Evolutionary conservation across 306 rosid species (phyloP), one percentile per base, ranked within the genome.

Genomic region (Arachis stenosperma): DNA sequence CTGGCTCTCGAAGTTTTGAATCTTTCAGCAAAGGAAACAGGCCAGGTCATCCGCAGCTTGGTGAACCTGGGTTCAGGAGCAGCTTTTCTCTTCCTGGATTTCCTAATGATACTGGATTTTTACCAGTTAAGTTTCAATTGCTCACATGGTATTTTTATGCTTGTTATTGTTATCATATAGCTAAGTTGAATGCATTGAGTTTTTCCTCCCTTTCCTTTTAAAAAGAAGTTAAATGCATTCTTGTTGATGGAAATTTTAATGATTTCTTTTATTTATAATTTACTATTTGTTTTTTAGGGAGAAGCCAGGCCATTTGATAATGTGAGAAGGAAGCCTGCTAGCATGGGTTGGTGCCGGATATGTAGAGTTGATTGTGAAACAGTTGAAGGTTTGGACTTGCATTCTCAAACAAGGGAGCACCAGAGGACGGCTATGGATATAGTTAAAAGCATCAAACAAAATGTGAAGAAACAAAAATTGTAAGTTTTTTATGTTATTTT

Each of bases 51-150:
- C 91, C 90, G 2, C 95, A 88, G 59, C 86, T 89, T 78, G 98
- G 98, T 73, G 98, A 94, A 76, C 96, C 97, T 76, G 98, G 97
- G 75, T 94, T 95, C 74, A 83, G 99, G 80, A 95, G 99, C 84
- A 90, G 89, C 77, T 91, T 88, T 85, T 87, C 96, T 69, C 88
- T 79, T 75, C 81, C 83, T 66, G 92, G 88, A 43, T 90, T 88
- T 80, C 86, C 89, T 60, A 90, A 75, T 77, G 97, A 83, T 74
- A 82, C 85, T 66, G 92, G 89, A 70, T 61, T 81, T 75, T 79
- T 84, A 80, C 62, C 98, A 81, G 96, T 94, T 88, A 82, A 93
- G 97, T 87, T 40, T 75, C 56, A 72, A 29, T 73, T 39, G 12
- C 37, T 22, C 9, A 43, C 65, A n/a, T 12, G 12, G 55, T 75